Evolutionary conservation across 1,284 basidiomycete species (phyloP).

Genomic region (Chalciporus piperatoides): DNA sequence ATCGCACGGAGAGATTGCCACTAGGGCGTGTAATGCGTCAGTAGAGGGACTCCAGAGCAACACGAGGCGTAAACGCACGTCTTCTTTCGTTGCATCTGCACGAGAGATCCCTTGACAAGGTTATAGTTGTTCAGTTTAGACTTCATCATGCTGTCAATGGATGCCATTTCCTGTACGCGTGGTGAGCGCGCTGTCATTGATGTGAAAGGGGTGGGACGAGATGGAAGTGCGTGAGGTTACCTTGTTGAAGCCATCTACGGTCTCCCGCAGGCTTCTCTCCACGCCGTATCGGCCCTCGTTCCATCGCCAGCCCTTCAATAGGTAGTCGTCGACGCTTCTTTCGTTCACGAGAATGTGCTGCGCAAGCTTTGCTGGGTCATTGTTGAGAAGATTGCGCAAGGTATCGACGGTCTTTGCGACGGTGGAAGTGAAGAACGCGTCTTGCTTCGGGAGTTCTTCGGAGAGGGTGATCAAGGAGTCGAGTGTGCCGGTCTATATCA

Average conservation of each 20-base stretch:
- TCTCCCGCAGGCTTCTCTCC: slow-evolving; percentile 75
- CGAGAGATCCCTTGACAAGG: slow-evolving; percentile 88
- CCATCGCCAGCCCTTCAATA: slow-evolving; percentile 81
- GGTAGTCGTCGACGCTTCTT: slow-evolving; percentile 75
- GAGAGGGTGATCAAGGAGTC: slow-evolving; percentile 88
- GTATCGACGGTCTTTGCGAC: slow-evolving; percentile 96
- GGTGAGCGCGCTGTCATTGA: slow-evolving; percentile 16
- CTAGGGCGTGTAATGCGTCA: slow-evolving; percentile 41
- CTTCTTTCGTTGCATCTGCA: slow-evolving; percentile 94
- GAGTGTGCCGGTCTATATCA: slow-evolving; percentile 84
- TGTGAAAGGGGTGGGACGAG: slow-evolving; percentile 14
- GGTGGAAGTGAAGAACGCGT: slow-evolving; percentile 81
- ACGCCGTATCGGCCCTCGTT: slow-evolving; percentile 85
- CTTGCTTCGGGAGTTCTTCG: slow-evolving; percentile 91
- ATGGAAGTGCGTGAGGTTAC: slow-evolving; percentile 41
- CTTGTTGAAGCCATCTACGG: slow-evolving; percentile 80
- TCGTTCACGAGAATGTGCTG: slow-evolving; percentile 88
- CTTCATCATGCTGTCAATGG: slow-evolving; percentile 88
- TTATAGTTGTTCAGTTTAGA: slow-evolving; percentile 91
- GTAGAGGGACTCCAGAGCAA: slow-evolving; percentile 5
- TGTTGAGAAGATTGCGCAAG: slow-evolving; percentile 86
- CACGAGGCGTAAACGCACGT: slow-evolving; percentile 50
- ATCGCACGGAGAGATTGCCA: slow-evolving; percentile 90
- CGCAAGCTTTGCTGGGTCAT: slow-evolving; percentile 78
- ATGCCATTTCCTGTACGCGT: slow-evolving; percentile 72